These are phyloP conservation scores for Floccularia luteovirens DNA, from an alignment of 768 basidiomycete species.

Conservation along the genomic window DNA sequence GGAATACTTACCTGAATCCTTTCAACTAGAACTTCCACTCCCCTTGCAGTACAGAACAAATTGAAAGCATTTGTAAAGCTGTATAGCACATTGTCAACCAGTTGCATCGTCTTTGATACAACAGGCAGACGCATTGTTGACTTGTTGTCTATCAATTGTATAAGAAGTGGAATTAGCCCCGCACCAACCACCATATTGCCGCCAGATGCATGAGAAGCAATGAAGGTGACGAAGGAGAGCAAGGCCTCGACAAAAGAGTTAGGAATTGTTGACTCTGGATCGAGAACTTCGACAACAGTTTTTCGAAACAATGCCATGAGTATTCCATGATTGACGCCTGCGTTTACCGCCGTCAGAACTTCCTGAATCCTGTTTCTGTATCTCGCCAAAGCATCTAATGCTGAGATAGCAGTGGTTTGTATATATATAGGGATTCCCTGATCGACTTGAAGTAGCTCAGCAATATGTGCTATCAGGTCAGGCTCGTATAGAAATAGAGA, in stretches of 20 bases:
- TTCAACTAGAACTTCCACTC: slow-evolving; percentile 78
- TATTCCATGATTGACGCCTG: slow-evolving; percentile 93
- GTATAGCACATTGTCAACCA: slow-evolving; percentile 90
- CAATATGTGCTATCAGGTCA: slow-evolving; percentile 81
- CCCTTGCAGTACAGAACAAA: slow-evolving; percentile 76
- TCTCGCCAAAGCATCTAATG: slow-evolving; percentile 85
- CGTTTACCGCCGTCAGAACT: slow-evolving; percentile 85
- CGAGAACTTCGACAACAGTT: slow-evolving; percentile 67
- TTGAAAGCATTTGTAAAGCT: slow-evolving; percentile 84
- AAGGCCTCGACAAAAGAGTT: slow-evolving; percentile 80
- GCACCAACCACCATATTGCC: slow-evolving; percentile 94
- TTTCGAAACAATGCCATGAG: slow-evolving; percentile 84
- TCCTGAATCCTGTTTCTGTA: slow-evolving; percentile 82
- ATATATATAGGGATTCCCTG: slow-evolving; percentile 60
- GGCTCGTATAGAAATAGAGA: slow-evolving; percentile 93
- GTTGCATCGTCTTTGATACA: slow-evolving; percentile 84
- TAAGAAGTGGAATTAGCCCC: slow-evolving; percentile 81
- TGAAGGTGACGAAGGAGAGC: slow-evolving; percentile 78
- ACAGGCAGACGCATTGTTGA: slow-evolving; percentile 61
- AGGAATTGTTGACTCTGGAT: slow-evolving; percentile 55
- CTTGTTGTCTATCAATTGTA: slow-evolving; percentile 82
- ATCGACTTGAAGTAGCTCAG: slow-evolving; percentile 83
- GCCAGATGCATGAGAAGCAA: slow-evolving; percentile 78
- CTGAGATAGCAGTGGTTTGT: slow-evolving; percentile 79
- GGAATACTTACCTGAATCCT: slow-evolving; percentile 69